Conservation (phyloP, 495 filamentous ascomycete species). For the Achaetomiella virescens region DNA sequence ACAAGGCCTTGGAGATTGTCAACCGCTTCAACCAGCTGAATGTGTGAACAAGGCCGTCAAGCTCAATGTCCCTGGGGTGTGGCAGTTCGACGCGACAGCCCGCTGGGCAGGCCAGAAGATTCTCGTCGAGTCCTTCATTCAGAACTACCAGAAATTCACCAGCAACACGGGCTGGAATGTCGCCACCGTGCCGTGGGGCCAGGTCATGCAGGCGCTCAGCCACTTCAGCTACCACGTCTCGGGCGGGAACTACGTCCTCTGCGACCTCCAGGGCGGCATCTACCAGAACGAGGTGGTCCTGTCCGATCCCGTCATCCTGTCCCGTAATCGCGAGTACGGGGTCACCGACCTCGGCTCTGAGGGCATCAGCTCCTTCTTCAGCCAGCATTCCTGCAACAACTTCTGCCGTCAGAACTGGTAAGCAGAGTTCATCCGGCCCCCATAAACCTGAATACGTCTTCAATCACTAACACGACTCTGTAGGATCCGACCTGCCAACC, state of each 20-base stretch:
- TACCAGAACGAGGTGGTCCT: constrained; percentile 28
- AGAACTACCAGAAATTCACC: constrained; percentile 40
- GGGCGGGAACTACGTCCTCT: constrained; percentile 32
- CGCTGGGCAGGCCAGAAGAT: constrained; percentile 12
- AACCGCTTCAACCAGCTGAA: constrained; percentile 31
- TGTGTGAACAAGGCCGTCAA: constrained; percentile 21
- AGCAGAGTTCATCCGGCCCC: too few relatives aligned
- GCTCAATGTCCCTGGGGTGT: constrained; percentile 30
- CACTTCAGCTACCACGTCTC: constrained; percentile 39
- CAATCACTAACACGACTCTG: too few relatives aligned
- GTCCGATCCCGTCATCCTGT: constrained; percentile 34
- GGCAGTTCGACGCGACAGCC: constrained; percentile 11
- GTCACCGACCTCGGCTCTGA: constrained; percentile 32
- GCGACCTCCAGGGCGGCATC: constrained; percentile 36
- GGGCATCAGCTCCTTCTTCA: constrained; percentile 34
- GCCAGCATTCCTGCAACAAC: constrained; percentile 17
- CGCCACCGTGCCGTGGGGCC: constrained; percentile 17
- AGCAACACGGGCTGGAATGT: constrained; percentile 37
- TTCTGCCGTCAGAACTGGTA: constrained; percentile 2
- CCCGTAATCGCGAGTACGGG: constrained; percentile 25
- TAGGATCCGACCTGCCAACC: not conserved
- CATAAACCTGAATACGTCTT: too few relatives aligned
- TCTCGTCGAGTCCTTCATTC: constrained; percentile 33
- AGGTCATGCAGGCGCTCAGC: constrained; percentile 37
- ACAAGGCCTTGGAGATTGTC: constrained; percentile 31